Percentiles rank a stretch among this genome's conserved stretches.
Conservation (phyloP, 371 early-diverging fungal species). For the Umbelopsis sp. region DNA sequence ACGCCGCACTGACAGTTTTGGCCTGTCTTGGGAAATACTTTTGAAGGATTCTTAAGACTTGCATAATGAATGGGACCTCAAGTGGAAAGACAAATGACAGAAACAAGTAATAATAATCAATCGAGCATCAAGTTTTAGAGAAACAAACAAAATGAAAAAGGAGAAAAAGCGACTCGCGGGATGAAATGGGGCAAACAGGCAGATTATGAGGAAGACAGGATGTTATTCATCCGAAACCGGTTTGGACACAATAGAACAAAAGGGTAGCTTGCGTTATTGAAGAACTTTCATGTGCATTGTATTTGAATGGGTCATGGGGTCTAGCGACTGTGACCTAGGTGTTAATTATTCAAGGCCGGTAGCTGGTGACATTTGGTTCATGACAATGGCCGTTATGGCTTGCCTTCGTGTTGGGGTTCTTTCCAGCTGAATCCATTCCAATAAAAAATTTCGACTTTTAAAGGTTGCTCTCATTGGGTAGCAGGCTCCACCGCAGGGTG, state of each 20-base stretch:
- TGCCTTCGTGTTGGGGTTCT: no score
- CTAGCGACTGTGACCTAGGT: no score
- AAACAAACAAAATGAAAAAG: background rate
- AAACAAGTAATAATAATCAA: background rate
- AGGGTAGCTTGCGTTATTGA: background rate
- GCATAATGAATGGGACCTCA: background rate
- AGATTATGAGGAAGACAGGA: background rate
- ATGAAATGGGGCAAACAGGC: background rate
- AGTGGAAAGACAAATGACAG: background rate
- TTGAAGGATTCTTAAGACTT: background rate
- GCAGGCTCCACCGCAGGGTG: background rate
- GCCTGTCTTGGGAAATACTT: constrained; percentile 1
- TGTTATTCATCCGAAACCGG: background rate
- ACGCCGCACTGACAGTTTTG: background rate
- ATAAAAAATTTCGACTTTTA: no score
- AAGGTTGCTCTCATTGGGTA: no score
- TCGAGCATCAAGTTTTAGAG: background rate
- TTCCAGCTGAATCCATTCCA: no score
- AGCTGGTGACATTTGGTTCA: no score
- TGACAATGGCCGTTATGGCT: no score
- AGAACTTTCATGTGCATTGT: background rate
- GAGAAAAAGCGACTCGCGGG: background rate
- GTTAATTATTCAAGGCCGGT: no score
- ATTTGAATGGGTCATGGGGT: no score
- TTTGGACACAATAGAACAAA: background rate